phyloP scores from a whole-genome alignment of 345 rosid genomes.

The Salix koriyanagi region DNA sequence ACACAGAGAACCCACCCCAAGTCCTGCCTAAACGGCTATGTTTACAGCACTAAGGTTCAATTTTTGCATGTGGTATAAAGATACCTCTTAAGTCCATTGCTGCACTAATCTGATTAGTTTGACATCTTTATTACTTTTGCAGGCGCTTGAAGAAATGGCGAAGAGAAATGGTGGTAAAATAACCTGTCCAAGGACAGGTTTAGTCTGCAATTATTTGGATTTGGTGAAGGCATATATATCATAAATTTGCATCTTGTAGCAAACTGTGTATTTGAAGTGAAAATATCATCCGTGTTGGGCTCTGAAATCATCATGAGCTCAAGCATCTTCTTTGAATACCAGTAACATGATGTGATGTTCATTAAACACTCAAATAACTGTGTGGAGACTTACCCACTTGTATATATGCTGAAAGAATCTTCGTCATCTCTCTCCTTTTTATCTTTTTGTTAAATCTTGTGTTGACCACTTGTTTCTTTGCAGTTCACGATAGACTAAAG shows the following conservation, averaged over 20 bases:
- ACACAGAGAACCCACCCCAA: conserved; percentile 97
- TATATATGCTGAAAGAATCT: not conserved
- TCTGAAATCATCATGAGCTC: not conserved
- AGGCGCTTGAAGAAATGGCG: conserved; percentile 97
- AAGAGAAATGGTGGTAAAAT: conserved; percentile 64
- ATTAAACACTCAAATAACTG: not conserved
- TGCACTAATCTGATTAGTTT: not conserved
- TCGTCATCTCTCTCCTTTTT: not conserved
- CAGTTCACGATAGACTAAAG: not conserved
- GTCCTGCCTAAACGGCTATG: conserved; percentile 96
- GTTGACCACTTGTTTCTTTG: not conserved
- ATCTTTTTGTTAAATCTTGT: too few relatives aligned
- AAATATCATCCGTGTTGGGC: not conserved
- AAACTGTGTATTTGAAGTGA: not conserved
- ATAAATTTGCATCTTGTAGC: conserved; percentile 16
- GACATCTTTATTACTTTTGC: conserved; percentile 9
- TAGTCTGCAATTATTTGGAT: conserved; percentile 57
- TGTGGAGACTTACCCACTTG: not conserved
- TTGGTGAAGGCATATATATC: conserved; percentile 90
- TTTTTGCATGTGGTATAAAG: conserved; percentile 1
- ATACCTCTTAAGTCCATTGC: not conserved
- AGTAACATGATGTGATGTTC: not conserved
- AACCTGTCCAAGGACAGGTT: conserved; percentile 81
- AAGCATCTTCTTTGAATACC: conserved; percentile 7
- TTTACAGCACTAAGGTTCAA: conserved; percentile 86